Conservation (phyloP, 129 eudicot genomes). For the Flaveria sonorensis region DNA sequence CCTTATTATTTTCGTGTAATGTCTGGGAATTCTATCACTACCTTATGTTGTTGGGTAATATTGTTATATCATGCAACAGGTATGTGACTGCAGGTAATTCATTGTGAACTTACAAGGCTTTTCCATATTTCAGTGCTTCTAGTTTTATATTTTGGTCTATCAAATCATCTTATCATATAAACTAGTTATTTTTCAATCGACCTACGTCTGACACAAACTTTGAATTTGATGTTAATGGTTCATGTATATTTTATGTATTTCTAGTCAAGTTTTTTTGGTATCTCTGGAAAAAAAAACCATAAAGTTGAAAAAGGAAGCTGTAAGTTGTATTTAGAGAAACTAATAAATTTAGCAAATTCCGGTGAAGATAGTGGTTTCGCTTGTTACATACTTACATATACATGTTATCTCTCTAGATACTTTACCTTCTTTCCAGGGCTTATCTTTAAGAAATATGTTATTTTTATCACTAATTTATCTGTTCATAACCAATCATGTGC, state of each 20-base stretch:
- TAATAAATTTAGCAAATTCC: no score
- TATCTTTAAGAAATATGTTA: not conserved
- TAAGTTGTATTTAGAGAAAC: no score
- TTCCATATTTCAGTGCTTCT: conserved; percentile 35
- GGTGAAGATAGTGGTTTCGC: no score
- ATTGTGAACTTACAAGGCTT: conserved; percentile 44
- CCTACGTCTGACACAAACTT: not conserved
- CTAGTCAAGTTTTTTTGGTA: no score
- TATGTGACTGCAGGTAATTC: conserved; percentile 42
- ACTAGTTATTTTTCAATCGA: not conserved
- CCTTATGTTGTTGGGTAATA: not conserved
- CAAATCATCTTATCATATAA: conserved; percentile 17
- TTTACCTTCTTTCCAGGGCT: no score
- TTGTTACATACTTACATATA: not conserved
- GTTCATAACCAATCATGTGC: not conserved
- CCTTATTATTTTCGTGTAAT: not conserved
- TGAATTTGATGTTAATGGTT: not conserved
- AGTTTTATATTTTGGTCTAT: conserved; percentile 12
- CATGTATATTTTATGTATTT: no score
- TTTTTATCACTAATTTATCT: not conserved
- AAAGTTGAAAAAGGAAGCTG: no score
- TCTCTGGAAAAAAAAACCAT: no score
- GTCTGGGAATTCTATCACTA: not conserved
- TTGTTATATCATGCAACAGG: conserved; percentile 33
- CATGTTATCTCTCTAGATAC: no score